Conservation (phyloP, 306 rosid species). For the Fragaria ananassa region DNA sequence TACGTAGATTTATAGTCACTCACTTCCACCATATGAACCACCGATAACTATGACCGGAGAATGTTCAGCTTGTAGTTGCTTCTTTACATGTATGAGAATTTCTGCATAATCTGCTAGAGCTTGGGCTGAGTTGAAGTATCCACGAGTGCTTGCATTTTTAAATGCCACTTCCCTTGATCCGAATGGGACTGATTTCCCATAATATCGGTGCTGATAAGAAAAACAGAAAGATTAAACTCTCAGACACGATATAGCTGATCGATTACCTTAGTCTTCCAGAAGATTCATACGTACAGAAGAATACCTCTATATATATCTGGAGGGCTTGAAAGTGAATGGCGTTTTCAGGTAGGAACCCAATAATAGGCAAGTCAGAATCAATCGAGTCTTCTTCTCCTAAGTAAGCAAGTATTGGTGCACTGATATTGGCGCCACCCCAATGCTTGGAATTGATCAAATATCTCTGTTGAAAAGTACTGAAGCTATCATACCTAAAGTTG, state of each 20-base stretch:
- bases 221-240: background rate
- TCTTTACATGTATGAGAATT: conserved; percentile 49
- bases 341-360: conserved; percentile 63
- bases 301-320: conserved; percentile 52
- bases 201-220: conserved; percentile 57
- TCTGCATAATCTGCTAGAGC: conserved; percentile 75
- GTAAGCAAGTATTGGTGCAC: conserved; percentile 62
- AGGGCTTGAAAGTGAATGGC: conserved; percentile 63
- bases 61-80: conserved; percentile 30
- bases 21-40: conserved; percentile 90
- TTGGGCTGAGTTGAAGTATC: conserved; percentile 77
- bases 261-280: background rate
- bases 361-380: conserved; percentile 11
- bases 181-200: conserved; percentile 71
- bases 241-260: background rate
- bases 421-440: conserved; percentile 62
- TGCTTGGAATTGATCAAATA: conserved; percentile 56
- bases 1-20: conserved; percentile 11
- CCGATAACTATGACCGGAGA: conserved; percentile 75
- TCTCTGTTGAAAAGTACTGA: conserved; percentile 53
- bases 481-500: conserved; percentile 62
- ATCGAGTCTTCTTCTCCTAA: conserved; percentile 58
- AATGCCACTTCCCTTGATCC: conserved; percentile 63
- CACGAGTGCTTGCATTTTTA: conserved; percentile 50
- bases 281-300: background rate